Evolutionary conservation across 768 basidiomycete genomes (phyloP).

Genomic region (Rhizopogon vesiculosus): DNA sequence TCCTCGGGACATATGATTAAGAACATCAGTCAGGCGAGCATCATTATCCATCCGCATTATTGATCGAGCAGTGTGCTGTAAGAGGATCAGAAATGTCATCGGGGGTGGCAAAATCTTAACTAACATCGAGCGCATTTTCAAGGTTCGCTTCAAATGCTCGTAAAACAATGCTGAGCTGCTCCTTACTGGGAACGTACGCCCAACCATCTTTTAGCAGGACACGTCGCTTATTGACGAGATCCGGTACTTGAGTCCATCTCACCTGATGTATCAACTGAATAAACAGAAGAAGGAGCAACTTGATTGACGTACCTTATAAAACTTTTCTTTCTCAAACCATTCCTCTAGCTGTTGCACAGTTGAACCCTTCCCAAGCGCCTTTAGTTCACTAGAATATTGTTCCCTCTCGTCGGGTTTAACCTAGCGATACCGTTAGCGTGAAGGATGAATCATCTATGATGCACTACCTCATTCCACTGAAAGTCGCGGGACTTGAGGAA

Average conservation of each 20-base stretch:
- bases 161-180: constrained; percentile 81
- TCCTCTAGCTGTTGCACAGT: not conserved
- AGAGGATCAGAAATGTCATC: constrained; percentile 6
- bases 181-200: constrained; percentile 81
- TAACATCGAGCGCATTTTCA: constrained; percentile 72
- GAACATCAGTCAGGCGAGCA: constrained; percentile 81
- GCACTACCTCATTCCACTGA: constrained; percentile 55
- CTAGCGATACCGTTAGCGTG: constrained; percentile 27
- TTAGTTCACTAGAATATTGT: constrained; percentile 42
- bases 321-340: constrained; percentile 21
- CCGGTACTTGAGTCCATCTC: constrained; percentile 94
- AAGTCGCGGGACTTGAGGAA: constrained; percentile 69
- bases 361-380: constrained; percentile 22
- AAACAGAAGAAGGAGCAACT: not conserved
- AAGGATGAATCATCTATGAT: not conserved
- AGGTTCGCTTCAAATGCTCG: constrained; percentile 79
- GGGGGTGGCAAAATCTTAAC: not conserved
- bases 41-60: constrained; percentile 94
- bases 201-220: constrained; percentile 77
- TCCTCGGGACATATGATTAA: constrained; percentile 88
- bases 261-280: constrained; percentile 48
- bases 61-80: constrained; percentile 76
- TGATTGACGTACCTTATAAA: constrained; percentile 61
- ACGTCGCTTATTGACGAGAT: constrained; percentile 77
- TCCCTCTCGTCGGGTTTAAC: constrained; percentile 57